These are phyloP conservation scores for Lachnellula willkommii DNA, from an alignment of 2,329 filamentous ascomycete genomes.

Conservation along the genomic window DNA sequence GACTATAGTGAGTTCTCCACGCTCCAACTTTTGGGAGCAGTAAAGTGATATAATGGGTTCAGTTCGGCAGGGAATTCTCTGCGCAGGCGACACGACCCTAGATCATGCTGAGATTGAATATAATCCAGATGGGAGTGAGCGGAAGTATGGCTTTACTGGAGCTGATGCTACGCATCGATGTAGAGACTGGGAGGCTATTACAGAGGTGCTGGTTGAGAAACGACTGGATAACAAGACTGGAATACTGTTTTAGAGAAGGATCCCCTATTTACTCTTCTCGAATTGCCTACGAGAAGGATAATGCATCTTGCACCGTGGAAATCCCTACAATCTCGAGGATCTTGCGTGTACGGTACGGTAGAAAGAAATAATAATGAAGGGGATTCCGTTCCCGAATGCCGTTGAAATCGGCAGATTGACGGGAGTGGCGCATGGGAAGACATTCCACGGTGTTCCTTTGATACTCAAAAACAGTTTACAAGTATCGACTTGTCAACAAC, in stretches of 20 bases:
- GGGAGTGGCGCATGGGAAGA: neutral
- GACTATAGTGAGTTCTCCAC: slow-evolving; percentile 25
- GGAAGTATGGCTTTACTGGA: slow-evolving; percentile 22
- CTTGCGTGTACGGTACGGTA: too few relatives aligned
- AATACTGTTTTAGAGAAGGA: slow-evolving; percentile 15
- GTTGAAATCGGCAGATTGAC: neutral
- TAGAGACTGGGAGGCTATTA: slow-evolving; percentile 27
- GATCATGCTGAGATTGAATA: slow-evolving; percentile 24
- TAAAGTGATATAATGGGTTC: neutral
- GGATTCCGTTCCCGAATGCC: too few relatives aligned
- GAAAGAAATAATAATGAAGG: too few relatives aligned
- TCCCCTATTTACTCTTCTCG: neutral
- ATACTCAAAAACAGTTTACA: neutral
- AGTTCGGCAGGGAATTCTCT: slow-evolving; percentile 27
- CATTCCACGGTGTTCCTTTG: neutral
- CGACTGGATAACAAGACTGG: slow-evolving; percentile 23
- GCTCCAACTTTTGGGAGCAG: neutral
- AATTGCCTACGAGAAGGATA: too few relatives aligned
- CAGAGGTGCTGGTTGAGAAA: slow-evolving; percentile 22
- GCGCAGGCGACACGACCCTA: slow-evolving; percentile 29
- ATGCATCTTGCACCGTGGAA: neutral
- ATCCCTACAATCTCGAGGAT: neutral
- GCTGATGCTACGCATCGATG: slow-evolving; percentile 27
- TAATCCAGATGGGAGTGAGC: slow-evolving; percentile 20
- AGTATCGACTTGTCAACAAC: too few relatives aligned